These are phyloP conservation scores for Apostasia ramifera DNA, from an alignment of 106 monocot genomes.

Conservation along the genomic window DNA sequence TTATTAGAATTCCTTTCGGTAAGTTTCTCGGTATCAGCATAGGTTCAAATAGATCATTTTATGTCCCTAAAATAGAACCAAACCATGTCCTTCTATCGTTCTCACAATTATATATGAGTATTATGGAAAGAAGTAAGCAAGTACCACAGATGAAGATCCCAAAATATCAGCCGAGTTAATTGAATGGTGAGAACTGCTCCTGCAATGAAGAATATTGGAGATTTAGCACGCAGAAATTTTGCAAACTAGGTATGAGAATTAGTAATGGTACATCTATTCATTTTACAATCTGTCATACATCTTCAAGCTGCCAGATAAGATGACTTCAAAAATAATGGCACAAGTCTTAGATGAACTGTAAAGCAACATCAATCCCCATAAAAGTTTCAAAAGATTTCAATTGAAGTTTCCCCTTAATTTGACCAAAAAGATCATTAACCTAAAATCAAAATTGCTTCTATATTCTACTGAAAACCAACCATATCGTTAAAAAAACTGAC, in stretches of 20 bases:
- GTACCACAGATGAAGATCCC: slow-evolving; percentile 42
- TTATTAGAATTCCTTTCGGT: too few species aligned
- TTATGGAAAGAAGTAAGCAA: neutral
- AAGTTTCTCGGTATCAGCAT: neutral
- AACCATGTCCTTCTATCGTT: too few species aligned
- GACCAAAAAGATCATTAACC: neutral
- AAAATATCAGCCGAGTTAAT: slow-evolving; percentile 45
- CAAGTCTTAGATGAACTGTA: neutral
- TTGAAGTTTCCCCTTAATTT: neutral
- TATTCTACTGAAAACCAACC: neutral
- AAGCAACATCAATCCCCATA: neutral
- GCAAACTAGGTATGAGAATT: neutral
- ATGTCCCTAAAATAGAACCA: too few species aligned
- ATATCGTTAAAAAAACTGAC: too few species aligned
- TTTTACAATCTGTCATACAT: neutral
- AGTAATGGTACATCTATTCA: neutral
- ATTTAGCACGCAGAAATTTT: neutral
- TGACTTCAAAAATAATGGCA: too few species aligned
- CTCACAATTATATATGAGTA: neutral
- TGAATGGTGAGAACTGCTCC: slow-evolving; percentile 30
- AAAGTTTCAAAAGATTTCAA: neutral
- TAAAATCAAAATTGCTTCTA: neutral
- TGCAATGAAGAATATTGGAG: slow-evolving; percentile 8
- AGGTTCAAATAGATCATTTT: neutral
- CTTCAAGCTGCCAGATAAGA: neutral